phyloP scores from a whole-genome alignment of 169 alveolate genomes.

The Plasmodium adleri region DNA sequence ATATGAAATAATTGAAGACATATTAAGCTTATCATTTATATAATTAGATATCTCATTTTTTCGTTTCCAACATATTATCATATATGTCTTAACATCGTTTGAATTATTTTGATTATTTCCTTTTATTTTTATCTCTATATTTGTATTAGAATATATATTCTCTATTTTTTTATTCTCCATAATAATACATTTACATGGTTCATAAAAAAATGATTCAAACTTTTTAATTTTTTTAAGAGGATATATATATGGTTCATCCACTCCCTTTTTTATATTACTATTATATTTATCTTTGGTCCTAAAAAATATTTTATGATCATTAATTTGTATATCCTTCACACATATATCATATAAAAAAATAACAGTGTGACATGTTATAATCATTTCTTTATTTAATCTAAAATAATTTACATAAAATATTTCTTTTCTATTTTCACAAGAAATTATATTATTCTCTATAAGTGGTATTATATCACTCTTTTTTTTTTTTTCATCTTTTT shows the following conservation, averaged over 20 bases:
- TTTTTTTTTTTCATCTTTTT: background rate
- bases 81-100: too few relatives aligned
- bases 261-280: background rate
- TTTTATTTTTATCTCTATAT: background rate
- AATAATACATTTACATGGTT: background rate
- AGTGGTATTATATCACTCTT: background rate
- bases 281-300: background rate
- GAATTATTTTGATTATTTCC: background rate
- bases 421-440: too few relatives aligned
- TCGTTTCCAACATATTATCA: too few relatives aligned
- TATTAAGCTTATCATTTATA: too few relatives aligned
- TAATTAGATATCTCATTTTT: too few relatives aligned
- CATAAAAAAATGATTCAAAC: background rate
- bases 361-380: constrained; percentile 53
- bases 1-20: too few relatives aligned
- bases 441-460: too few relatives aligned
- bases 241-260: background rate
- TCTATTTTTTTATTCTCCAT: background rate
- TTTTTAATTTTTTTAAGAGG: constrained; percentile 5
- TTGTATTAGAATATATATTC: background rate
- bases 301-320: constrained; percentile 19
- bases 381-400: constrained; percentile 3
- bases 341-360: constrained; percentile 25
- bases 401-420: background rate
- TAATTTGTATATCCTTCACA: constrained; percentile 14